A percentile compares a stretch with the other conserved stretches of the same genome.
These are phyloP conservation scores for Rhynchosporium agropyri DNA, from an alignment of 2,329 filamentous ascomycete genomes.

Conservation along the genomic window DNA sequence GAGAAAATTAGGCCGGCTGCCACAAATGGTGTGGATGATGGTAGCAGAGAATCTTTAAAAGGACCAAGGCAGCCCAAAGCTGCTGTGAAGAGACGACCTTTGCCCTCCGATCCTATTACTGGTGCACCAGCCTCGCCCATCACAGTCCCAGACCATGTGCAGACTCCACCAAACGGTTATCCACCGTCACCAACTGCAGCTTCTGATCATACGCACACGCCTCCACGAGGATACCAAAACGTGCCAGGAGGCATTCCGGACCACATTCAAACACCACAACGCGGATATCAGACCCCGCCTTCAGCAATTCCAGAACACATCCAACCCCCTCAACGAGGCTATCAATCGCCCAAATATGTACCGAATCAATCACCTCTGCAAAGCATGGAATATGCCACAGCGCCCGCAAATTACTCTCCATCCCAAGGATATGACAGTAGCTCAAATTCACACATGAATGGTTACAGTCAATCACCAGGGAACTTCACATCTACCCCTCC, in stretches of 20 bases:
- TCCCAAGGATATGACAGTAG: slow-evolving; percentile 33
- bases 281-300: slow-evolving; percentile 27
- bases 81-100: slow-evolving; percentile 77
- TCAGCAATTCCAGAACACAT: slow-evolving; percentile 47
- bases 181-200: slow-evolving; percentile 46
- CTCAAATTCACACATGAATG: slow-evolving; percentile 29
- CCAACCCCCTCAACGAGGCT: slow-evolving; percentile 52
- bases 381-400: slow-evolving; percentile 47
- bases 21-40: slow-evolving; percentile 42
- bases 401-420: slow-evolving; percentile 30
- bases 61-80: slow-evolving; percentile 54
- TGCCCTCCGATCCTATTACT: slow-evolving; percentile 75
- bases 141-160: slow-evolving; percentile 48
- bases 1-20: slow-evolving; percentile 51
- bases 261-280: slow-evolving; percentile 41
- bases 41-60: slow-evolving; percentile 43
- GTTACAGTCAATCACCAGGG: slow-evolving; percentile 30
- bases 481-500: slow-evolving; percentile 23
- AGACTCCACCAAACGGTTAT: slow-evolving; percentile 45
- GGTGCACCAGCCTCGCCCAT: slow-evolving; percentile 47
- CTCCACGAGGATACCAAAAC: slow-evolving; percentile 36
- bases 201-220: slow-evolving; percentile 42
- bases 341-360: slow-evolving; percentile 50
- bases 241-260: slow-evolving; percentile 41
- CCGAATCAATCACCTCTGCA: slow-evolving; percentile 58